Conservation (phyloP, 257 asterid genomes). For the Apocynum venetum region DNA sequence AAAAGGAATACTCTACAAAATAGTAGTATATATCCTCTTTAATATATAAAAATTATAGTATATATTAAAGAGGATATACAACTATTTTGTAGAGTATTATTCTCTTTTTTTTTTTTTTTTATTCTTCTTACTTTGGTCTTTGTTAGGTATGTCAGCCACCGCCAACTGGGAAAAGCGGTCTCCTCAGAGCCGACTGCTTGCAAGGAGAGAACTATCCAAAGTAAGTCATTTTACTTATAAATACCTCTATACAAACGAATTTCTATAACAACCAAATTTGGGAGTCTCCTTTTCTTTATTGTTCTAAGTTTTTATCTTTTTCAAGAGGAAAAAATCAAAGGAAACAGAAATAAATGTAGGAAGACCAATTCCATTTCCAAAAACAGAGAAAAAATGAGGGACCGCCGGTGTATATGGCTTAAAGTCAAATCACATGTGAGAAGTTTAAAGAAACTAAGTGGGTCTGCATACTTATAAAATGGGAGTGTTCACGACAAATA, state of each 20-base stretch:
- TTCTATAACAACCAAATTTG: background rate
- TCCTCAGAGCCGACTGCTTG: constrained; percentile 60
- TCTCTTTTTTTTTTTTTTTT: no score
- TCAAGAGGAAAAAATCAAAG: background rate
- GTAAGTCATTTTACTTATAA: constrained; percentile 31
- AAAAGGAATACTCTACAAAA: no score
- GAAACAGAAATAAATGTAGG: background rate
- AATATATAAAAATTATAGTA: no score
- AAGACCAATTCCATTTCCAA: background rate
- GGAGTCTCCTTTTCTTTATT: no score
- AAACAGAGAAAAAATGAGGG: background rate
- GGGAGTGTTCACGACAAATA: no score
- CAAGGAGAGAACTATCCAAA: constrained; percentile 66
- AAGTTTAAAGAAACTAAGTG: no score
- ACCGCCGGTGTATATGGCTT: no score
- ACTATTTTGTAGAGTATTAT: no score
- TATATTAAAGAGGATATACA: no score
- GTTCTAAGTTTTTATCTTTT: background rate
- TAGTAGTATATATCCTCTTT: no score
- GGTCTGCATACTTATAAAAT: no score
- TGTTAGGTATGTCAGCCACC: constrained; percentile 80
- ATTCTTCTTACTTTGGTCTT: background rate
- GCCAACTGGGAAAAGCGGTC: constrained; percentile 82
- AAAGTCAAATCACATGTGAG: no score
- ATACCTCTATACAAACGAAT: background rate